Percentiles rank a stretch among this genome's conserved stretches.
Conservation (phyloP, 1,284 basidiomycete species). For the Apiotrichum gamsii region DNA sequence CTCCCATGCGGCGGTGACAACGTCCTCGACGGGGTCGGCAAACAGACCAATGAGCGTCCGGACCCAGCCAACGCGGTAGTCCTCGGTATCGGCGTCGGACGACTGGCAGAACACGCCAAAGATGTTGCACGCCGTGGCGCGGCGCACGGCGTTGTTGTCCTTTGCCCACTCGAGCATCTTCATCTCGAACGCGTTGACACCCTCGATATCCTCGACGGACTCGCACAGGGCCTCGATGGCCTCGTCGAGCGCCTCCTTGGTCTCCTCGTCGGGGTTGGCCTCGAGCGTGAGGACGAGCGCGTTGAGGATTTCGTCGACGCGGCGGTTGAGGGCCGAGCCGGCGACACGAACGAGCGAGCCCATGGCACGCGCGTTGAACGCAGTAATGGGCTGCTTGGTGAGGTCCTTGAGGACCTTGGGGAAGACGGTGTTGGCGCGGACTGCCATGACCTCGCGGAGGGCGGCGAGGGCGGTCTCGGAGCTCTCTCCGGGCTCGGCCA, state of each 20-base stretch:
- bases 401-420: constrained; percentile 95
- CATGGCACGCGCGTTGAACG: constrained; percentile 92
- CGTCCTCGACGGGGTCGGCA: constrained; percentile 67
- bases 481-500: constrained; percentile 79
- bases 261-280: constrained; percentile 60
- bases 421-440: constrained; percentile 89
- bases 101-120: constrained; percentile 77
- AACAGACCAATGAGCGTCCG: constrained; percentile 82
- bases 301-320: constrained; percentile 67
- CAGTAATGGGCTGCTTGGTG: constrained; percentile 80
- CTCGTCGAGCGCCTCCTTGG: constrained; percentile 65
- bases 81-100: constrained; percentile 63
- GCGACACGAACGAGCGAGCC: constrained; percentile 88
- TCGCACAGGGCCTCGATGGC: constrained; percentile 53
- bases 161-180: constrained; percentile 85
- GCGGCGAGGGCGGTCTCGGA: constrained; percentile 92
- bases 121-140: constrained; percentile 69
- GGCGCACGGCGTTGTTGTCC: constrained; percentile 60
- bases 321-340: constrained; percentile 77
- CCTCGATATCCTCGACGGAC: constrained; percentile 76
- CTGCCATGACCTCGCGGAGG: constrained; percentile 87
- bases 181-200: constrained; percentile 81
- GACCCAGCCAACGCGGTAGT: constrained; percentile 91
- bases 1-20: constrained; percentile 76
- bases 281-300: constrained; percentile 65